Percentiles rank a stretch among this genome's conserved stretches.
These are phyloP conservation scores for Thuidium tamariscinum DNA, from an alignment of 225 moss, liverwort and hornwort species.

Conservation along the genomic window DNA sequence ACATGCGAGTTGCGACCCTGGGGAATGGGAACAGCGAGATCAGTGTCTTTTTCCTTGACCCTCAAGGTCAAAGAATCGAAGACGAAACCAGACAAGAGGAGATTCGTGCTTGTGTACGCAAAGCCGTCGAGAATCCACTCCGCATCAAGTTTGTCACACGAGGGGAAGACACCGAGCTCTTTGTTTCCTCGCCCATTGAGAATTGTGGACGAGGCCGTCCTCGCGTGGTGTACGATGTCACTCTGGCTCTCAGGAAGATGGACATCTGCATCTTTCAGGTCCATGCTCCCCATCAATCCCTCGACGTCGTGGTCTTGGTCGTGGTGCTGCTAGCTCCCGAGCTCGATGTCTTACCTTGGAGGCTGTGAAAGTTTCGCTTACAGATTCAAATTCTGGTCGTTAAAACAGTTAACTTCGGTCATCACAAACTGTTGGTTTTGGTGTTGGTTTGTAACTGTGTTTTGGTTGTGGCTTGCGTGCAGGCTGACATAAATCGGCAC, in stretches of 20 bases:
- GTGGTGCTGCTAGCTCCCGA: neutral
- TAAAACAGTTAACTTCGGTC: neutral
- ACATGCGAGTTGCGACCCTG: slow-evolving; percentile 45
- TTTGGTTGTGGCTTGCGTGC: neutral
- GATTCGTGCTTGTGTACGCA: slow-evolving; percentile 12
- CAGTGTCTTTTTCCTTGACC: slow-evolving; percentile 38
- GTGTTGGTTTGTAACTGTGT: neutral
- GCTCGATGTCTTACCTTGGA: neutral
- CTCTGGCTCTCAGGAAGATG: slow-evolving; percentile 34
- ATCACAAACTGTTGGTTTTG: neutral
- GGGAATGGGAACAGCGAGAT: slow-evolving; percentile 33
- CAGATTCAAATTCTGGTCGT: neutral
- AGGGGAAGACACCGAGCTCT: slow-evolving; percentile 53
- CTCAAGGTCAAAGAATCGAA: slow-evolving; percentile 28
- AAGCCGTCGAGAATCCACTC: slow-evolving; percentile 41
- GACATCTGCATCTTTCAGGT: slow-evolving; percentile 74
- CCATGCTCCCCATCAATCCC: neutral
- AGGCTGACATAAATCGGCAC: slow-evolving; percentile 44
- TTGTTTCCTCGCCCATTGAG: slow-evolving; percentile 59
- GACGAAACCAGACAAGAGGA: slow-evolving; percentile 6
- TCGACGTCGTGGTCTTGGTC: neutral
- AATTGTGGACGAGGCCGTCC: slow-evolving; percentile 58
- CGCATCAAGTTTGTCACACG: slow-evolving; percentile 38
- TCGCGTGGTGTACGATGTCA: slow-evolving; percentile 64
- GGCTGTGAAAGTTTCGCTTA: neutral